These are phyloP conservation scores for Diutina mesorugosa DNA, from an alignment of 1,139 yeast genomes.

Conservation along the genomic window DNA sequence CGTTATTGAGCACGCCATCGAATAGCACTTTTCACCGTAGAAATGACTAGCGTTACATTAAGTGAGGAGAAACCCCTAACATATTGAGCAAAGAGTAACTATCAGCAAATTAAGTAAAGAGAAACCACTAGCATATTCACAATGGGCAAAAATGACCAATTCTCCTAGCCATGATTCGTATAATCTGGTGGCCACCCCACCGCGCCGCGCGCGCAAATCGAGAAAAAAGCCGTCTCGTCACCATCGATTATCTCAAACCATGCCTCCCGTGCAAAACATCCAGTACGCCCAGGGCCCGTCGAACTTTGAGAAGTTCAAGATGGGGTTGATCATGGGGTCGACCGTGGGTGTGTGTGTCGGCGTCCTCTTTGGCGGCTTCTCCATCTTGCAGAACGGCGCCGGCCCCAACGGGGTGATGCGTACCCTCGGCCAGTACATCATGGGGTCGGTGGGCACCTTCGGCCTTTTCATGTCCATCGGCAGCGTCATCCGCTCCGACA, in stretches of 20 bases:
- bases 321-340: slow-evolving; percentile 96
- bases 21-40: too few relatives aligned
- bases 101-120: too few relatives aligned
- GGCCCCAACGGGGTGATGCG: slow-evolving; percentile 98
- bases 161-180: too few relatives aligned
- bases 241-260: background rate
- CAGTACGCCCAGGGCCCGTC: slow-evolving; percentile 53
- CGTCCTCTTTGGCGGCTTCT: slow-evolving; percentile 84
- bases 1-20: too few relatives aligned
- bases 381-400: slow-evolving; percentile 85
- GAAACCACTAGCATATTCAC: too few relatives aligned
- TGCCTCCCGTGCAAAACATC: slow-evolving; percentile 7
- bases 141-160: too few relatives aligned
- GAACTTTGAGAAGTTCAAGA: slow-evolving; percentile 88
- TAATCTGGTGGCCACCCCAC: background rate
- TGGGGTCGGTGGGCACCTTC: slow-evolving; percentile 94
- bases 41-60: too few relatives aligned
- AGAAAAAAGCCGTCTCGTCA: background rate
- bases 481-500: slow-evolving; percentile 76
- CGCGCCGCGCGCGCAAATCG: background rate
- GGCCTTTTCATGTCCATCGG: slow-evolving; percentile 95
- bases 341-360: slow-evolving; percentile 96
- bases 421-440: slow-evolving; percentile 90
- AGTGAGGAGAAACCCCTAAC: too few relatives aligned
- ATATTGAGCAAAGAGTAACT: too few relatives aligned